These are phyloP conservation scores for Lentithecium fluviatile DNA, from an alignment of 495 filamentous ascomycete genomes.

Conservation along the genomic window DNA sequence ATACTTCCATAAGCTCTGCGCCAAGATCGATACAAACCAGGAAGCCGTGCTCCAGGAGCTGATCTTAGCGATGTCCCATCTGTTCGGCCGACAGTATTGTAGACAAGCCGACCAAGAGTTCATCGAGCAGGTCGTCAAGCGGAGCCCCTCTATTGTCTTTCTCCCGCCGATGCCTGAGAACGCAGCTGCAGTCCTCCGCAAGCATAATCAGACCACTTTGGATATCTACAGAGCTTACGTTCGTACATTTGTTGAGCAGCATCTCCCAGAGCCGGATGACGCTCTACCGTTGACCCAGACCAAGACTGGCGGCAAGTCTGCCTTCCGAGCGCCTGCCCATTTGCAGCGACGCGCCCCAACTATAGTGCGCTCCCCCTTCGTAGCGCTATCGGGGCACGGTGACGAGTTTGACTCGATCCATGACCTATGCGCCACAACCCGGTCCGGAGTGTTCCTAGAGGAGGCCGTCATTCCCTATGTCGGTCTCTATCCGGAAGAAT, in stretches of 20 bases:
- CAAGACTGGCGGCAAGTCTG: constrained; percentile 43
- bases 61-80: constrained; percentile 65
- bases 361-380: constrained; percentile 62
- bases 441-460: constrained; percentile 69
- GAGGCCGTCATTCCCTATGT: constrained; percentile 68
- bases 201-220: constrained; percentile 64
- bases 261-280: constrained; percentile 53
- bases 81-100: constrained; percentile 60
- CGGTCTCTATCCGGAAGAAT: constrained; percentile 54
- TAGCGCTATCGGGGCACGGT: constrained; percentile 64
- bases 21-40: constrained; percentile 47
- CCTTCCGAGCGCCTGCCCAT: neutral
- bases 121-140: constrained; percentile 48
- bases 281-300: constrained; percentile 59
- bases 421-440: constrained; percentile 61
- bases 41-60: constrained; percentile 49
- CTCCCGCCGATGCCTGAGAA: constrained; percentile 60
- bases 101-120: constrained; percentile 48
- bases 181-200: constrained; percentile 54
- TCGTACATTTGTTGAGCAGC: constrained; percentile 63
- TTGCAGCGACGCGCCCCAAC: constrained; percentile 34
- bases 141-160: constrained; percentile 58
- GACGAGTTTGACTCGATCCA: constrained; percentile 61
- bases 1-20: constrained; percentile 65
- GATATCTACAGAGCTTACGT: constrained; percentile 66